Evolutionary conservation across 2,329 filamentous ascomycete species (phyloP).

Genomic region (Aureobasidium namibiae): DNA sequence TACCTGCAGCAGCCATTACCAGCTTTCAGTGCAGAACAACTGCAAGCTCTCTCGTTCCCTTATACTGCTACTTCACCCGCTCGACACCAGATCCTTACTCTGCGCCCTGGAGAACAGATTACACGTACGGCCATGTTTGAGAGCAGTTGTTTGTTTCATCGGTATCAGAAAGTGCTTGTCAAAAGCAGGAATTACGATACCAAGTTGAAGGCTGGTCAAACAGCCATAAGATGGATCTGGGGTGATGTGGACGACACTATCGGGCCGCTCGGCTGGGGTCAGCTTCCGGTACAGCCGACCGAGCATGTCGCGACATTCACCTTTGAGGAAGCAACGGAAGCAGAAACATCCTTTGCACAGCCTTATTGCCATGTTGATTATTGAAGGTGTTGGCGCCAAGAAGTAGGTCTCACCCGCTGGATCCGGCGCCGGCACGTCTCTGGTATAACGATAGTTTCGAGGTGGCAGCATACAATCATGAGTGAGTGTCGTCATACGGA

Average conservation of each 20-base stretch:
- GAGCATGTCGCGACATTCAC: not conserved
- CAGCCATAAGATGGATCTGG: not conserved
- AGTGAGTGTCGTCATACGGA: not conserved
- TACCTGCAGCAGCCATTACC: not conserved
- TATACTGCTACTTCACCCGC: not conserved
- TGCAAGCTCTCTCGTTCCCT: not conserved
- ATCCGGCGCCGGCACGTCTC: not conserved
- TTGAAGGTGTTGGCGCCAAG: not conserved
- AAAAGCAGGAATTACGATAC: not conserved
- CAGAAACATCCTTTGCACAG: not conserved
- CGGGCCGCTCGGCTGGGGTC: not conserved
- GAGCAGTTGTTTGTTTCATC: not conserved
- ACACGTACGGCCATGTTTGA: not conserved
- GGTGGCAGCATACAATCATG: not conserved
- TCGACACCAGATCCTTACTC: not conserved
- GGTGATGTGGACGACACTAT: not conserved
- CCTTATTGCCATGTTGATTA: not conserved
- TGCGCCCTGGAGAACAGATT: not conserved
- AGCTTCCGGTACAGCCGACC: not conserved
- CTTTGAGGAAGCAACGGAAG: not conserved
- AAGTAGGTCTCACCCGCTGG: not conserved
- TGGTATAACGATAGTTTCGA: not conserved
- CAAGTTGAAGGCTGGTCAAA: not conserved
- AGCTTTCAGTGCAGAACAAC: not conserved
- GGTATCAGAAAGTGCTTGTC: not conserved